These are phyloP conservation scores for Aspergillus fumigatiaffinis DNA, from an alignment of 2,329 filamentous ascomycete genomes.

Conservation along the genomic window DNA sequence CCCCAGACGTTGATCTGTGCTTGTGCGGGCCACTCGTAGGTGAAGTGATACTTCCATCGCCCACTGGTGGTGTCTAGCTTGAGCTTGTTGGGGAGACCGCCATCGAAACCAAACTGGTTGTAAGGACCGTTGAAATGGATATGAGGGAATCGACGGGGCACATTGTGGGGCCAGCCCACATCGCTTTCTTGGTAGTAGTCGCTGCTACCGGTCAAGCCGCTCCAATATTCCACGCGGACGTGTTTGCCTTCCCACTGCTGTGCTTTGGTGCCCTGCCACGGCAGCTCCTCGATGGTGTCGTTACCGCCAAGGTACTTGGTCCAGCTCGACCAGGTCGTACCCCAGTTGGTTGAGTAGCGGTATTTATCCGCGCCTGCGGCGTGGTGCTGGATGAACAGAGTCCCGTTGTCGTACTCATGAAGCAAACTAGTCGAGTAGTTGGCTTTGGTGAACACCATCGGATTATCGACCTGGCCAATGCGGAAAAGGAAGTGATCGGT, in stretches of 20 bases:
- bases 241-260: conserved; percentile 60
- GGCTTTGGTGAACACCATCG: conserved; percentile 55
- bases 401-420: conserved; percentile 37
- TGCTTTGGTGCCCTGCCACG: conserved; percentile 53
- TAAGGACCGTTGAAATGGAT: conserved; percentile 58
- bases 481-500: conserved; percentile 59
- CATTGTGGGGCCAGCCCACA: conserved; percentile 35
- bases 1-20: conserved; percentile 64
- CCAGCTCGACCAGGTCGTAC: conserved; percentile 58
- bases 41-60: conserved; percentile 56
- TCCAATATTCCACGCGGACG: conserved; percentile 61
- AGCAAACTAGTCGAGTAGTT: conserved; percentile 57
- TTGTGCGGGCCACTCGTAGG: conserved; percentile 60
- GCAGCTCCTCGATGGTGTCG: conserved; percentile 42
- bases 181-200: conserved; percentile 59
- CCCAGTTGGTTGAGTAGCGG: conserved; percentile 60
- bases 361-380: conserved; percentile 60
- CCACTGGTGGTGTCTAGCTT: conserved; percentile 43
- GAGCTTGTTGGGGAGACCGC: conserved; percentile 53
- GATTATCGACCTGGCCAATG: conserved; percentile 54
- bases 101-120: conserved; percentile 61
- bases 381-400: conserved; percentile 51
- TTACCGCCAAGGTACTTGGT: conserved; percentile 50
- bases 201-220: conserved; percentile 54
- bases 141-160: conserved; percentile 55